phyloP scores from a whole-genome alignment of 2,329 filamentous ascomycete species.

The Penicillium sp. region DNA sequence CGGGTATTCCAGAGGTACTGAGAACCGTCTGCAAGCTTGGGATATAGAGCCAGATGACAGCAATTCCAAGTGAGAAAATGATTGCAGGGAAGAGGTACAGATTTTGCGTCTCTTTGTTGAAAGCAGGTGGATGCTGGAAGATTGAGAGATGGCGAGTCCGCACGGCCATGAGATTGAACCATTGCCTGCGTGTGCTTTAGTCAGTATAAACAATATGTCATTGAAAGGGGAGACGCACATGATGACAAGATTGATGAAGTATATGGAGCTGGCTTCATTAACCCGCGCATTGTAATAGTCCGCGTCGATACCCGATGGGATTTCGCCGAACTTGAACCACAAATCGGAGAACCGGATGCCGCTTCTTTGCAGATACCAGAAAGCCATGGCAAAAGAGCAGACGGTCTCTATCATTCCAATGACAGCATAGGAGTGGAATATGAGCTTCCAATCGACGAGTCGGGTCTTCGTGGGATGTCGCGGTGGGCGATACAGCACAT shows the following conservation, averaged over 20 bases:
- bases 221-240: constrained; percentile 55
- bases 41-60: constrained; percentile 70
- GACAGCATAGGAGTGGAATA: constrained; percentile 72
- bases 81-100: constrained; percentile 70
- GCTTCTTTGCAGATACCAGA: constrained; percentile 60
- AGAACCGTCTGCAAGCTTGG: constrained; percentile 64
- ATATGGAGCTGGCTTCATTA: constrained; percentile 70
- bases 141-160: constrained; percentile 67
- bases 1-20: constrained; percentile 63
- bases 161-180: constrained; percentile 72
- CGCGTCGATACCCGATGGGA: constrained; percentile 53
- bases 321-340: constrained; percentile 68
- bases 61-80: constrained; percentile 67
- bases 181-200: constrained; percentile 52
- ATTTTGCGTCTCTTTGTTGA: constrained; percentile 67
- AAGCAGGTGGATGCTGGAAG: constrained; percentile 70
- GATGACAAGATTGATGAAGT: constrained; percentile 78
- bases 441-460: constrained; percentile 71
- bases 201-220: neutral
- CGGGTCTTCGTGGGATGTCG: constrained; percentile 69
- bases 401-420: constrained; percentile 66
- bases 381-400: constrained; percentile 65
- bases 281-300: constrained; percentile 59
- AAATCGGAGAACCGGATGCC: constrained; percentile 66
- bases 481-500: constrained; percentile 69